A percentile compares a stretch with the other conserved stretches of the same genome.
phyloP scores from a whole-genome alignment of 139 green algal genomes.

The Micractinium sp. region DNA sequence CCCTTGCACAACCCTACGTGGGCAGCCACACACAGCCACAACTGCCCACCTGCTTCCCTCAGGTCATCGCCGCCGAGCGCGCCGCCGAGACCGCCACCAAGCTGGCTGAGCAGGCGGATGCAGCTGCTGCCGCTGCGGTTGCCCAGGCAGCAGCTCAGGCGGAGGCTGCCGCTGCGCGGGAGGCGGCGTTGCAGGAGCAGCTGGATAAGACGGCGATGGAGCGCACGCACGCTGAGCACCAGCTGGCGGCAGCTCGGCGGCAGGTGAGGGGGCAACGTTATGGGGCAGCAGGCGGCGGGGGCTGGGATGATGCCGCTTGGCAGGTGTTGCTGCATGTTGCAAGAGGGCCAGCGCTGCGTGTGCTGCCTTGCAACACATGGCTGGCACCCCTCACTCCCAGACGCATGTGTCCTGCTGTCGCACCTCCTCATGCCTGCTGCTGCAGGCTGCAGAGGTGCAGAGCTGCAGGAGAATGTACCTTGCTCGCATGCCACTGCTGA shows the following conservation, averaged over 20 bases:
- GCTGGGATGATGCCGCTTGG: not conserved
- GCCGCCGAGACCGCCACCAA: not conserved
- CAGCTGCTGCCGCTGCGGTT: not conserved
- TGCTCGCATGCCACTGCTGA: not conserved
- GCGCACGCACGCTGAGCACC: constrained; percentile 8
- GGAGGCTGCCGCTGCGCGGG: not conserved
- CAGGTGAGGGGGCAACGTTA: not conserved
- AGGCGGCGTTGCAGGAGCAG: not conserved
- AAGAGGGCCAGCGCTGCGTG: too few species aligned
- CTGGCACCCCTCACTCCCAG: not conserved
- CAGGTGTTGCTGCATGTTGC: not conserved
- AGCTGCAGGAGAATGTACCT: not conserved
- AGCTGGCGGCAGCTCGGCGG: constrained; percentile 4
- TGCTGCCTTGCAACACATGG: too few species aligned
- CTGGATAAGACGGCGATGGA: constrained; percentile 6
- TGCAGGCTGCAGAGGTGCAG: not conserved
- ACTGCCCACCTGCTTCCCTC: not conserved
- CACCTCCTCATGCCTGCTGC: not conserved
- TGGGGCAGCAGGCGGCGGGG: not conserved
- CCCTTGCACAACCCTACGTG: too few species aligned
- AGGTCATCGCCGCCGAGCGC: constrained; percentile 9
- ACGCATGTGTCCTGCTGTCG: too few species aligned
- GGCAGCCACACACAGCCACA: not conserved
- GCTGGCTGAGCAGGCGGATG: not conserved
- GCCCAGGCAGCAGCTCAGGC: not conserved